Evolutionary conservation across 1,284 basidiomycete genomes (phyloP), one percentile per base, ranked within the genome.

Genomic region (Agroathelia rolfsii): DNA sequence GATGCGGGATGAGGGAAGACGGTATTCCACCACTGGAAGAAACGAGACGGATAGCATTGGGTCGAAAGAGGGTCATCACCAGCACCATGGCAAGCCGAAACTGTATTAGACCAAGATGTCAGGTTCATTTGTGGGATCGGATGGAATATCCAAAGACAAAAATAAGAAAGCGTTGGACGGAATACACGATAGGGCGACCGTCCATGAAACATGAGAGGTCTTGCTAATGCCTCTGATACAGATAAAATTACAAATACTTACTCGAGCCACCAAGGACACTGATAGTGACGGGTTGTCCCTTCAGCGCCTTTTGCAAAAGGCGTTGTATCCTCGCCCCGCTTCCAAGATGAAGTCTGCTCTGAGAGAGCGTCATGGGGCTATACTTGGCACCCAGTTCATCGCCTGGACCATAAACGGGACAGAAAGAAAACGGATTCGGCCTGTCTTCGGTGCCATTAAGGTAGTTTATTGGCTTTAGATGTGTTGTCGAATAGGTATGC

Each of bases 21-120:
- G 32, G 69, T 72, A 58, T 93, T 89, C 83, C 90, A 93, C 92
- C 93, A 96, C 38, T 80, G 67, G 64, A 95, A 95, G 61, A 96
- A 85, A 24, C 74, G 72, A 22, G 85, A 77, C 1, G 92, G 90
- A 55, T 93, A 96, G 56, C 92, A 94, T 43, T 62, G 64, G 0
- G 85, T 69, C 0, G 88, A 76, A 36, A 95, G 67, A 3, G 87
- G 89, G 54, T 94, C 86, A 45, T 93, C 84, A 9, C 92, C 92
- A 2, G 90, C 81, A 20, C 93, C 92, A 53, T 93, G 88, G 54
- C 93, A 96, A 10, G 88, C 76, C 32, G 88, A 89, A 18, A 95
- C 87, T 82, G 49, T 6, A 17, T 24, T 22, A 28, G n/a, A n/a
- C n/a, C n/a, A n/a, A n/a, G n/a, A n/a, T n/a, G n/a, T n/a, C n/a